These are phyloP conservation scores for Boletus edulis DNA, from an alignment of 768 basidiomycete genomes.

Conservation along the genomic window DNA sequence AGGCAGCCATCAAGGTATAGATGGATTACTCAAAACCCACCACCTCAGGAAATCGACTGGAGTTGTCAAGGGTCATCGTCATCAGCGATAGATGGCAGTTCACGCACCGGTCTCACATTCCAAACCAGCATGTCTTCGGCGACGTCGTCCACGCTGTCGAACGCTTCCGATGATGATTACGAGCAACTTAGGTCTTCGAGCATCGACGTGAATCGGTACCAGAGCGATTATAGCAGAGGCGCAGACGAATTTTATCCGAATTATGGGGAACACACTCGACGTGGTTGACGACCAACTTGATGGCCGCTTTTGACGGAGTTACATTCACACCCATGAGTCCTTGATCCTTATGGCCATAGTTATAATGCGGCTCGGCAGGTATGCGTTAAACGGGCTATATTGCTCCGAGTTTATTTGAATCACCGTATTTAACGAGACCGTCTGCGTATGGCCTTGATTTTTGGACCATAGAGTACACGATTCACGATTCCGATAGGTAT, in stretches of 20 bases:
- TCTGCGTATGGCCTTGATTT: conserved; percentile 14
- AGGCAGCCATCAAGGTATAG: conserved; percentile 35
- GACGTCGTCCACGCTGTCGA: conserved; percentile 34
- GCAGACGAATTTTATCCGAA: conserved; percentile 16
- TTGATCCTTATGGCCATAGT: conserved; percentile 11
- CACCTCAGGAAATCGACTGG: conserved; percentile 30
- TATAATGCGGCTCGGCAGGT: conserved; percentile 11
- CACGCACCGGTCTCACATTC: conserved; percentile 32
- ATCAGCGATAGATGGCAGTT: conserved; percentile 11
- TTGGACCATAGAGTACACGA: conserved; percentile 56
- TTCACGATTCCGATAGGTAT: conserved; percentile 82
- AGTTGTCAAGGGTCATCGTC: conserved; percentile 13
- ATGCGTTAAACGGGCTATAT: conserved; percentile 1
- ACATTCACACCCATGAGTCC: conserved; percentile 7
- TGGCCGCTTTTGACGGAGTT: background rate
- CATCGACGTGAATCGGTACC: conserved; percentile 30
- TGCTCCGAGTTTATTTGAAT: conserved; percentile 6
- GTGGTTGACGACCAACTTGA: background rate
- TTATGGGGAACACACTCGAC: background rate
- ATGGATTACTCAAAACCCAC: conserved; percentile 42
- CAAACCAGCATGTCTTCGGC: conserved; percentile 37
- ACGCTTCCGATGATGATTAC: conserved; percentile 29
- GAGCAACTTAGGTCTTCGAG: conserved; percentile 36
- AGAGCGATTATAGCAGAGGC: conserved; percentile 22
- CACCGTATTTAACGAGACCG: conserved; percentile 18